Percentiles rank a stretch among this genome's conserved stretches.
Evolutionary conservation across 2,329 filamentous ascomycete genomes (phyloP).

Genomic region (Ascochyta pisi): DNA sequence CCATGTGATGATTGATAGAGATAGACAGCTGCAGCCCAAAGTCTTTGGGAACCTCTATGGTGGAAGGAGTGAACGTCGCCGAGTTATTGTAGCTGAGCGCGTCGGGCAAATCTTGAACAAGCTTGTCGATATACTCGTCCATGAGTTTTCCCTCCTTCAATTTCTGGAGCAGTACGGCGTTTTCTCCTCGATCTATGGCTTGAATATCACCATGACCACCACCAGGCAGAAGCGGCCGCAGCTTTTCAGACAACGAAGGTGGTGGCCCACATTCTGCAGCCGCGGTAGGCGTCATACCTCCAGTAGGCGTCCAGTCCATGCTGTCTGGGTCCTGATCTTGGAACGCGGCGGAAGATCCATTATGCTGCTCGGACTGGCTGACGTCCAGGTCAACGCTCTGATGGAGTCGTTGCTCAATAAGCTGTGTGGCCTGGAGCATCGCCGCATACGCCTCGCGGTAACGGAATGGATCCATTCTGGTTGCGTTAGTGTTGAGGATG

Average conservation of each 20-base stretch:
- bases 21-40: slow-evolving; percentile 48
- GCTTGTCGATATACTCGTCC: slow-evolving; percentile 48
- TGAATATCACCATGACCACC: slow-evolving; percentile 34
- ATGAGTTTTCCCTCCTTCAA: slow-evolving; percentile 46
- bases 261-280: slow-evolving; percentile 41
- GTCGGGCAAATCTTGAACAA: slow-evolving; percentile 45
- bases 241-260: slow-evolving; percentile 36
- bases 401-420: slow-evolving; percentile 41
- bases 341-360: slow-evolving; percentile 20
- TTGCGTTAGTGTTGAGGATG: slow-evolving; percentile 21
- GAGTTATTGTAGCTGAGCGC: slow-evolving; percentile 46
- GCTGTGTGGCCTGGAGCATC: slow-evolving; percentile 45
- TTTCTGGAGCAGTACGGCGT: slow-evolving; percentile 43
- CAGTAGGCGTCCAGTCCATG: slow-evolving; percentile 49
- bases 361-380: slow-evolving; percentile 13
- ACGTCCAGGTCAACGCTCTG: slow-evolving; percentile 23
- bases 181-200: slow-evolving; percentile 31
- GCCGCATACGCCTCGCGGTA: slow-evolving; percentile 49
- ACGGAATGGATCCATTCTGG: slow-evolving; percentile 46
- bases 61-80: slow-evolving; percentile 46
- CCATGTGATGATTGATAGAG: slow-evolving; percentile 49
- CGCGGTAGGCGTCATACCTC: slow-evolving; percentile 35
- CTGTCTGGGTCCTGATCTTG: slow-evolving; percentile 44
- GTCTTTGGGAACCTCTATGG: slow-evolving; percentile 48
- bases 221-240: slow-evolving; percentile 41